phyloP scores from a whole-genome alignment of 305 asterid species.

The Fraxinus sp. region DNA sequence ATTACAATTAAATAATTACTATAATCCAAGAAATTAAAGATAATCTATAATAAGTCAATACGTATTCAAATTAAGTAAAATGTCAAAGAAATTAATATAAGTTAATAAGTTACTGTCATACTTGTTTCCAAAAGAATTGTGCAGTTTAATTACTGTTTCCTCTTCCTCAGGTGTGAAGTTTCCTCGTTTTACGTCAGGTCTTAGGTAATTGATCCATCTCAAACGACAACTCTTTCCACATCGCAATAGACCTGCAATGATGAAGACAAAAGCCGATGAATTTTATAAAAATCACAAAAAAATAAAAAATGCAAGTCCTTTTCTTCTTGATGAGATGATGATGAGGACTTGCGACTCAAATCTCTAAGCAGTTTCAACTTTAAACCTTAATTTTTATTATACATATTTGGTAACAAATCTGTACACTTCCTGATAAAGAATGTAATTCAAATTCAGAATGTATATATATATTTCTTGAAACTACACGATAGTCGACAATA shows the following conservation, averaged over 20 bases:
- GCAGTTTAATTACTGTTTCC: slow-evolving; percentile 57
- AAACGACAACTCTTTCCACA: slow-evolving; percentile 75
- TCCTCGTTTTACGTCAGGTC: slow-evolving; percentile 68
- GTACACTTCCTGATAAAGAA: not conserved
- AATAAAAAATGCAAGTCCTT: too few species aligned
- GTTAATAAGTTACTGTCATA: slow-evolving; percentile 27
- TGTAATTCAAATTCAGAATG: not conserved
- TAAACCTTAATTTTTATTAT: too few species aligned
- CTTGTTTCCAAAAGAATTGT: slow-evolving; percentile 63
- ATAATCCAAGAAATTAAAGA: not conserved
- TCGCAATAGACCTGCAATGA: slow-evolving; percentile 37
- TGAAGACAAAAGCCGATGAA: not conserved
- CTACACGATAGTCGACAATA: not conserved
- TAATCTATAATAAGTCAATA: not conserved
- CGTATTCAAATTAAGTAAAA: not conserved
- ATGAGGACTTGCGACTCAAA: not conserved
- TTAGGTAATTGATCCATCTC: slow-evolving; percentile 78
- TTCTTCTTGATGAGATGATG: too few species aligned
- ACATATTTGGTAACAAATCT: not conserved
- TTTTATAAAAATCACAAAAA: not conserved
- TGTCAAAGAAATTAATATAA: not conserved
- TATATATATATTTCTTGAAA: not conserved
- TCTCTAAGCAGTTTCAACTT: not conserved
- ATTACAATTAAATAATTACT: not conserved
- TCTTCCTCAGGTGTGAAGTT: slow-evolving; percentile 62